Evolutionary conservation across 768 basidiomycete species (phyloP), one percentile per base, ranked within the genome.

Genomic region (Amylocystis lapponica): DNA sequence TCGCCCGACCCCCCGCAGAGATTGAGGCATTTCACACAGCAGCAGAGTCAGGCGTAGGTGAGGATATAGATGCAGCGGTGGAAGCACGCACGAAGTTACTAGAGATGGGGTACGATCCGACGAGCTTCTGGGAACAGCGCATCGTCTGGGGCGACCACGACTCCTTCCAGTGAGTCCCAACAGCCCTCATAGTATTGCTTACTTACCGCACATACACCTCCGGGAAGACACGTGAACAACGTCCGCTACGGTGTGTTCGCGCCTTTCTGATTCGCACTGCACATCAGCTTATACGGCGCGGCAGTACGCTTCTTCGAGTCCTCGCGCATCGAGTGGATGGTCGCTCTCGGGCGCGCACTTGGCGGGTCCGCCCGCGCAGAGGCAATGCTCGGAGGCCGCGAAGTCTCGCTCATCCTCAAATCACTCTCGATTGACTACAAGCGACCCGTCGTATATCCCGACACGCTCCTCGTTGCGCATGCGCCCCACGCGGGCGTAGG

Each of bases 111-210:
- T 78, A 77, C 47, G 81, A 86, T 55, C 69, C 76, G 2, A 50
- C 59, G 21, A 83, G 81, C n/a, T 79, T 88, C 43, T 86, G 81
- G 80, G 82, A 86, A 55, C 86, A 88, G 55, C 66, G 64, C 12
- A 74, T 89, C n/a, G 78, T 72, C 0, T 88, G 86, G 86, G 86
- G 86, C 39, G 81, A 88, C 49, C 79, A 83, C 23, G 86, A 89
- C 52, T 66, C 86, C 1, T 86, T 87, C 56, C 80, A 81, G 86
- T 86, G 57, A 32, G 83, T 70, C 17, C 14, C 14, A 23, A 29
- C 29, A 4, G 11, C 17, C 13, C 11, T 23, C 5, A 16, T n/a
- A 20, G 29, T 17, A 12, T 14, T 2, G 12, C 17, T 20, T 12
- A 11, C 1, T 45, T 12, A 23, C n/a, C 21, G 30, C 11, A 36